Base-by-base conservation (phyloP, 352 stramenopile genomes). In the Globisporangium middletonii region DNA sequence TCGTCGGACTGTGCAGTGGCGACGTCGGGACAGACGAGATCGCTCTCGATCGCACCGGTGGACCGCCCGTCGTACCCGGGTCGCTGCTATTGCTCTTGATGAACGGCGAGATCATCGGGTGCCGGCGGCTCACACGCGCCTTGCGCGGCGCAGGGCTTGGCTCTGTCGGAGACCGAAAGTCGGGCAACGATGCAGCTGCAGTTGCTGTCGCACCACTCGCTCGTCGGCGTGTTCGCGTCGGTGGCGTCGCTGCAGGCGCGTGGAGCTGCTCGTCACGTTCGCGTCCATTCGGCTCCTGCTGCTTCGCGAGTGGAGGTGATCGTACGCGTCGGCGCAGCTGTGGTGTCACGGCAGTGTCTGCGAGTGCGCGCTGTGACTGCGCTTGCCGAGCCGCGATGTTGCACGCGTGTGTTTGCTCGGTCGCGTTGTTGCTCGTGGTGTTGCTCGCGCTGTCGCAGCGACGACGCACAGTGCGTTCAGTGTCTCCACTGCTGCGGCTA, bases 1-100 rank as follows among this genome's bases (percentile, higher is more conserved):
- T 75, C 9, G 69, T 72, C 26, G 74, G 74, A 60, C 71, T 83
- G 26, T 62, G 55, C 65, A 73, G 72, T 16, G 68, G 69, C 2
- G 70, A 64, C 8, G 63, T 67, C 28, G 57, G 45, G 8, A 57
- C 57, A 4, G 42, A 57, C 19, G 49, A 44, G 26, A 57, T 58
- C 19, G 43, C 50, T 13, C 38, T 57, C 28, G 55, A 49, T 26
- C 57, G 19, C 23, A 48, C 42, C 23, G 7, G n/a, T 12, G 55
- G 23, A 16, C 42, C 11, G 8, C 27, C 15, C 16, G 33, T 18
- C 48, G 12, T 3, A 50, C 63, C 52, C 27, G 30, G 49, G 16
- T 66, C 38, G 19, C 41, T 26, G 60, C 42, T 30, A 11, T 63
- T 63, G 4, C 42, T 30, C 13, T 63, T 63, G 4, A 63, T 45